Evolutionary conservation across 768 basidiomycete species (phyloP).

Genomic region (Podaxis mareebaensis): DNA sequence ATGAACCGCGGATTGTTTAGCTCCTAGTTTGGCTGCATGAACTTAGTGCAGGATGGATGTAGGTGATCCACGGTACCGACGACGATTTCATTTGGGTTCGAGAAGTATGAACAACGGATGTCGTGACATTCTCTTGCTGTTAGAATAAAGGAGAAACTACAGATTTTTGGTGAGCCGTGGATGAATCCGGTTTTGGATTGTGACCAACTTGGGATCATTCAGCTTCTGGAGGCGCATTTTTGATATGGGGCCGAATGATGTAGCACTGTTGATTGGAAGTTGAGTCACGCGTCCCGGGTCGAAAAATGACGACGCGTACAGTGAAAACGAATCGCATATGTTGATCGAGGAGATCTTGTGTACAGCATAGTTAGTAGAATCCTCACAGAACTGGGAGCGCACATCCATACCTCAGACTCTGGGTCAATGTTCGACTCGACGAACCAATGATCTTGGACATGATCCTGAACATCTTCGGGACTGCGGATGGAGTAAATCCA

Average conservation of each 20-base stretch:
- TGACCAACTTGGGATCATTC: conserved; percentile 1
- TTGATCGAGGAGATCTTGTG: conserved; percentile 11
- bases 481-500: conserved; percentile 31
- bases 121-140: not conserved
- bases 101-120: conserved; percentile 8
- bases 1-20: conserved; percentile 50
- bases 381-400: not conserved
- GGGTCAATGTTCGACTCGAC: not conserved
- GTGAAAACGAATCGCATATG: conserved; percentile 3
- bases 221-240: conserved; percentile 11
- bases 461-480: not conserved
- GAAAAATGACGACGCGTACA: not conserved
- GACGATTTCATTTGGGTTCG: not conserved
- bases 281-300: conserved; percentile 8
- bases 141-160: not conserved
- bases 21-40: conserved; percentile 38
- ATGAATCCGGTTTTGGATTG: not conserved
- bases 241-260: conserved; percentile 10
- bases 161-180: not conserved
- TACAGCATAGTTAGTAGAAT: not conserved
- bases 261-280: conserved; percentile 12
- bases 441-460: not conserved
- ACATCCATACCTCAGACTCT: conserved; percentile 3
- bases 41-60: conserved; percentile 4
- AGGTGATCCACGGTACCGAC: not conserved